phyloP scores from a whole-genome alignment of 768 basidiomycete genomes.

The Trichaptum fuscoviolaceum region DNA sequence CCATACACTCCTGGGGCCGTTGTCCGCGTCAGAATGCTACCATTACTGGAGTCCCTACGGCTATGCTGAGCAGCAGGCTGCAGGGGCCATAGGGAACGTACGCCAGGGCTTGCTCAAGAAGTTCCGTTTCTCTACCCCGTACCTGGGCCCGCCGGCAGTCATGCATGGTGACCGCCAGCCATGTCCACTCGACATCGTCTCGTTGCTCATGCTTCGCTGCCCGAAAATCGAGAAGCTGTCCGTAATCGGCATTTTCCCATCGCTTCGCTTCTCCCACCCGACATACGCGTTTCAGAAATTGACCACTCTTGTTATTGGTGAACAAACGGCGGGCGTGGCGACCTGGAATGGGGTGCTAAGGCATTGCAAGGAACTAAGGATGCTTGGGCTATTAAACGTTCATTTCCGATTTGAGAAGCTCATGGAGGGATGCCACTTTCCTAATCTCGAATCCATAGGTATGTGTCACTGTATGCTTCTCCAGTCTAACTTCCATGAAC shows the following conservation, averaged over 20 bases:
- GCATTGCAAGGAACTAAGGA: background rate
- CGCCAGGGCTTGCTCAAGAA: background rate
- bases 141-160: conserved; percentile 1
- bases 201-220: conserved; percentile 2
- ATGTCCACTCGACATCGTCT: conserved; percentile 4
- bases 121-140: background rate
- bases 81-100: background rate
- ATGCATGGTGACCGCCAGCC: conserved; percentile 5
- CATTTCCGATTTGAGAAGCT: conserved; percentile 6
- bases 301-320: background rate
- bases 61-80: background rate
- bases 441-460: conserved; percentile 8
- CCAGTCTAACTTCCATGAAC: background rate
- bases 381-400: conserved; percentile 1
- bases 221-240: background rate
- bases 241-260: conserved; percentile 2
- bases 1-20: background rate
- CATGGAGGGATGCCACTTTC: conserved; percentile 9
- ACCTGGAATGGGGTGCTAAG: conserved; percentile 1
- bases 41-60: conserved; percentile 1
- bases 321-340: background rate
- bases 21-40: conserved; percentile 4
- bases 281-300: conserved; percentile 1
- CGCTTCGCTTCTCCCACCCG: conserved; percentile 2
- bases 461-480: conserved; percentile 1